Conservation (phyloP, 2,329 filamentous ascomycete species). For the Scolecobasidium constrictum region DNA sequence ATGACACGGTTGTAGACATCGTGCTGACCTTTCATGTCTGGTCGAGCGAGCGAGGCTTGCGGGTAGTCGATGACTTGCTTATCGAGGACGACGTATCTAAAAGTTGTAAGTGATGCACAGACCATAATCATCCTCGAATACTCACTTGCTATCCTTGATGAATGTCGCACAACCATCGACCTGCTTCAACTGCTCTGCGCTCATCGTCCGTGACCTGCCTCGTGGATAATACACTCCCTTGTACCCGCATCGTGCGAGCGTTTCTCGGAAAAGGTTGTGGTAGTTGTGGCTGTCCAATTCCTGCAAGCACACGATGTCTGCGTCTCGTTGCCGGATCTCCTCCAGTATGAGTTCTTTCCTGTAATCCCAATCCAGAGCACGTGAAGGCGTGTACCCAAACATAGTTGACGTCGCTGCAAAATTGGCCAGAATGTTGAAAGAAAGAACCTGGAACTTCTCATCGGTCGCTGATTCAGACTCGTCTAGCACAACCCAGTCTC, state of each 20-base stretch:
- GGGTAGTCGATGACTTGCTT: constrained; percentile 91
- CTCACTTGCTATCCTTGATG: constrained; percentile 78
- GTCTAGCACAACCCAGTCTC: constrained; percentile 66
- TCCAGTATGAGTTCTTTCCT: constrained; percentile 72
- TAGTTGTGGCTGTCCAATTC: constrained; percentile 90
- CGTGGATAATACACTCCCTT: constrained; percentile 91
- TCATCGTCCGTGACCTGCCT: constrained; percentile 82
- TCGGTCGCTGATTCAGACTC: constrained; percentile 39
- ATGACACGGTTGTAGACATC: constrained; percentile 98
- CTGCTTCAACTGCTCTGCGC: constrained; percentile 72
- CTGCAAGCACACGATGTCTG: constrained; percentile 87
- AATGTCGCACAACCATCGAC: constrained; percentile 97
- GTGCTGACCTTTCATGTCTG: constrained; percentile 94
- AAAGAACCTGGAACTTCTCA: constrained; percentile 72
- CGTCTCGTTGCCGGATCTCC: constrained; percentile 67
- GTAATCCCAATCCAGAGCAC: constrained; percentile 77
- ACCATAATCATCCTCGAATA: constrained; percentile 9
- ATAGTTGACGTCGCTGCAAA: constrained; percentile 75
- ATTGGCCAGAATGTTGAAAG: constrained; percentile 94
- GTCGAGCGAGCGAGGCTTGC: constrained; percentile 82
- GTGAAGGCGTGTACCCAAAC: constrained; percentile 83
- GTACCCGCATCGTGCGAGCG: constrained; percentile 78
- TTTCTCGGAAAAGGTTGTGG: constrained; percentile 81
- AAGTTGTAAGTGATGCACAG: constrained; percentile 5
- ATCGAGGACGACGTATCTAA: constrained; percentile 70